Percentiles rank a stretch among this genome's conserved stretches.
Conservation (phyloP, 1,139 yeast genomes). For the Yamadazyma jaroonii region DNA sequence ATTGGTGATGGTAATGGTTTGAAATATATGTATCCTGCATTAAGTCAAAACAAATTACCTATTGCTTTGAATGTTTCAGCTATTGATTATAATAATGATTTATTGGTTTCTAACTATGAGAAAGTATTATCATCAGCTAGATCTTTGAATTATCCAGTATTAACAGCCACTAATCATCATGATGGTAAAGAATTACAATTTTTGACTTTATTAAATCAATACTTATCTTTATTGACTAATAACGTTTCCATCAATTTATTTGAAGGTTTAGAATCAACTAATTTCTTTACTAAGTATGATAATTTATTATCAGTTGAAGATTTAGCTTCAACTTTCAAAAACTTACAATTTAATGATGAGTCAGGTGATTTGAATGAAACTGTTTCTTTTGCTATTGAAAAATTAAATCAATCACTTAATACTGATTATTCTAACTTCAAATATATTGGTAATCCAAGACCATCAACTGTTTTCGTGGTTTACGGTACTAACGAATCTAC, state of each 20-base stretch:
- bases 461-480: conserved; percentile 72
- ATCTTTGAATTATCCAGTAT: conserved; percentile 64
- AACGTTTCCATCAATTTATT: conserved; percentile 67
- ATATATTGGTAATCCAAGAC: conserved; percentile 58
- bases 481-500: conserved; percentile 72
- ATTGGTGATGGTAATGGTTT: conserved; percentile 70
- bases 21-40: conserved; percentile 59
- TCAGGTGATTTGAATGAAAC: conserved; percentile 36
- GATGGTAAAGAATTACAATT: conserved; percentile 62
- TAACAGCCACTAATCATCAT: conserved; percentile 58
- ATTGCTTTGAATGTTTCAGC: conserved; percentile 74
- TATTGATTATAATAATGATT: conserved; percentile 60
- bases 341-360: conserved; percentile 14
- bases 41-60: conserved; percentile 46
- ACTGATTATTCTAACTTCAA: conserved; percentile 66
- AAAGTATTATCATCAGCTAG: conserved; percentile 64
- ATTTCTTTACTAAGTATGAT: conserved; percentile 50
- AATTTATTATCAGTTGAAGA: conserved; percentile 46
- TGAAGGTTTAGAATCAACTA: conserved; percentile 74
- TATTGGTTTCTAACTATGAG: conserved; percentile 66
- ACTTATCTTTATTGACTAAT: conserved; percentile 51
- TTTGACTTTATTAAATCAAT: conserved; percentile 63
- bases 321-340: conserved; percentile 40
- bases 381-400: conserved; percentile 37
- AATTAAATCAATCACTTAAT: conserved; percentile 58